Base-by-base conservation (phyloP, 345 rosid species). In the Populus deltoides region DNA sequence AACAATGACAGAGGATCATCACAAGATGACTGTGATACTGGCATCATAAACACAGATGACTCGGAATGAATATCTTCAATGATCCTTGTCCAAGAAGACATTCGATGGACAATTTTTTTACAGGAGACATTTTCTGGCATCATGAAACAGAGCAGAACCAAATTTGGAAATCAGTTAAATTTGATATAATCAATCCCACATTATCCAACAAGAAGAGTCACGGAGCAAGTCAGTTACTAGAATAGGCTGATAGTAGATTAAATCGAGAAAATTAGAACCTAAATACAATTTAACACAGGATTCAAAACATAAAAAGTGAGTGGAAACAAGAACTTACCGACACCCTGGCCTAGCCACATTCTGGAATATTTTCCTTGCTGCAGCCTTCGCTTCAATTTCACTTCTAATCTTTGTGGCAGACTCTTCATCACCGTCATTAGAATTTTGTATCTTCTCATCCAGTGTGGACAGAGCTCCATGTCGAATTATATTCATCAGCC, bases 271-370 rank as follows among this genome's bases (percentile, higher is more conserved):
- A 25, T 39, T 18, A 76, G 6, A 20, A 3, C 69, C 39, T 6
- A 27, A 36, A 66, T 8, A 35, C 2, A 2, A 66, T 3, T 66
- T 13, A 36, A 36, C 15, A 53, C 10, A 7, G 35, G 20, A 70
- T 45, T 38, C n/a, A n/a, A 25, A 20, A 3, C 33, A 15, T n/a
- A 7, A 1, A 43, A 43, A 65, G 39, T 22, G 16, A 31, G 61
- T 29, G 45, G 59, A 66, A 74, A 33, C 22, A 13, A 27, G 29
- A 47, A 66, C 59, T 0, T 65, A 82, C 85, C 85, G 72, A 66
- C 77, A 78, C 35, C 85, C 79, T 71, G 76, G 77, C 79, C 71
- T 78, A 22, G 85, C 85, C 35, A 82, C 79, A 75, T 82, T 82
- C 35, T 75, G 79, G 71, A 82, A 82, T 55, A 82, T 82, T 36